Conservation (phyloP, 768 basidiomycete genomes). For the Mycena latifolia region DNA sequence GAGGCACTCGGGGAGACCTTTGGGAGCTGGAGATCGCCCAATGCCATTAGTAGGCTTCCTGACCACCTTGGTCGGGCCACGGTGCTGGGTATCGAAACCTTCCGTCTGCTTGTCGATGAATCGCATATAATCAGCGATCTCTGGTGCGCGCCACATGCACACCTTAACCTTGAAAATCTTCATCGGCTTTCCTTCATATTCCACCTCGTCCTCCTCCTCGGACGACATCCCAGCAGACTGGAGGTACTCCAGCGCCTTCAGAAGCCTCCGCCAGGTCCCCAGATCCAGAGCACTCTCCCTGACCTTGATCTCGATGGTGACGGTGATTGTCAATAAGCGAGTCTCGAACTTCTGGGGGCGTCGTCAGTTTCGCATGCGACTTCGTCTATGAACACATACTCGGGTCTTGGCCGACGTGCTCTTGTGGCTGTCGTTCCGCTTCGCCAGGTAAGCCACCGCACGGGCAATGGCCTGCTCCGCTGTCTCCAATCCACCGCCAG, state of each 20-base stretch:
- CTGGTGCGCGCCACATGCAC: conserved; percentile 20
- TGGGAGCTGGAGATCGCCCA: conserved; percentile 3
- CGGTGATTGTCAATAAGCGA: neutral
- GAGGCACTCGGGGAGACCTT: conserved; percentile 11
- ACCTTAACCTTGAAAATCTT: conserved; percentile 12
- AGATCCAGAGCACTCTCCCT: neutral
- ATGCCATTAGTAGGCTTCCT: neutral
- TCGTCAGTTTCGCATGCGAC: neutral
- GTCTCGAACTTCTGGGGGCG: neutral
- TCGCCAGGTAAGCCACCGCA: neutral
- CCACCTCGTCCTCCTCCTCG: conserved; percentile 14
- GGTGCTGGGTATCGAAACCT: neutral
- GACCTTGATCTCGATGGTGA: conserved; percentile 2
- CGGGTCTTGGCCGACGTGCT: neutral
- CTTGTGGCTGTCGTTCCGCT: neutral
- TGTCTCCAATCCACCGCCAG: neutral
- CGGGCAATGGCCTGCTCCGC: neutral
- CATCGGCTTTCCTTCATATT: neutral
- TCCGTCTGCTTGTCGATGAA: conserved; percentile 4
- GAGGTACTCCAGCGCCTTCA: neutral
- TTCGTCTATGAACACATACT: neutral
- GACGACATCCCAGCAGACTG: conserved; percentile 4
- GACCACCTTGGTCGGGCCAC: neutral
- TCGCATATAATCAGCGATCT: conserved; percentile 9
- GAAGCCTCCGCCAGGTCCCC: conserved; percentile 9